Conservation (phyloP, 208 protist genomes). For the Entamoeba invadens region DNA sequence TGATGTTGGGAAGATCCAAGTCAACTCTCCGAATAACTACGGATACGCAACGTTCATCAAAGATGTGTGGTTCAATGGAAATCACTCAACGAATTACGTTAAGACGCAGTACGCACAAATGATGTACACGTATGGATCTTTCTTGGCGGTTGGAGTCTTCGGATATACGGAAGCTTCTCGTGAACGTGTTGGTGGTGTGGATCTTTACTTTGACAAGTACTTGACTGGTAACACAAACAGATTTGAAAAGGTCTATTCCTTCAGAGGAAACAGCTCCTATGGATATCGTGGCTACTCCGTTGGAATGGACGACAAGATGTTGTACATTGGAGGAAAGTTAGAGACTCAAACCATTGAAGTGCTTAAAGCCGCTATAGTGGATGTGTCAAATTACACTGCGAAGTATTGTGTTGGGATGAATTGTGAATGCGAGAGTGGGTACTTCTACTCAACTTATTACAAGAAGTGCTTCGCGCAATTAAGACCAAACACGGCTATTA, state of each 20-base stretch:
- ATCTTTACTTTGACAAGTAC: neutral
- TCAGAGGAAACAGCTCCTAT: neutral
- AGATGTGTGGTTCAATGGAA: neutral
- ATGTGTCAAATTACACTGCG: neutral
- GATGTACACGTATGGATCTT: neutral
- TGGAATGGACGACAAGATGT: neutral
- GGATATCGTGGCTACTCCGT: neutral
- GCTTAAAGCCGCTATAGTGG: neutral
- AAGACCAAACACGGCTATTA: neutral
- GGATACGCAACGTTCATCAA: neutral
- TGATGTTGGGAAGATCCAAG: neutral
- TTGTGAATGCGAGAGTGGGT: neutral
- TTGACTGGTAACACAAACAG: neutral
- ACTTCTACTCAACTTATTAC: neutral
- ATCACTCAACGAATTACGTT: neutral
- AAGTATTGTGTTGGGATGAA: neutral
- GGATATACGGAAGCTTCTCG: neutral
- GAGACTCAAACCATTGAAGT: neutral
- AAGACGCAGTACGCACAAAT: neutral
- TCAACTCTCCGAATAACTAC: neutral
- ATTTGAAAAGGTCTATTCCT: neutral
- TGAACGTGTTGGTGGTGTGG: neutral
- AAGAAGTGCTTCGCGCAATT: neutral
- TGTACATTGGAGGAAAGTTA: neutral
- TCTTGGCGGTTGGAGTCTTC: neutral